These are phyloP conservation scores for Sporisorium graminicola DNA, from an alignment of 1,284 basidiomycete species.

Conservation along the genomic window DNA sequence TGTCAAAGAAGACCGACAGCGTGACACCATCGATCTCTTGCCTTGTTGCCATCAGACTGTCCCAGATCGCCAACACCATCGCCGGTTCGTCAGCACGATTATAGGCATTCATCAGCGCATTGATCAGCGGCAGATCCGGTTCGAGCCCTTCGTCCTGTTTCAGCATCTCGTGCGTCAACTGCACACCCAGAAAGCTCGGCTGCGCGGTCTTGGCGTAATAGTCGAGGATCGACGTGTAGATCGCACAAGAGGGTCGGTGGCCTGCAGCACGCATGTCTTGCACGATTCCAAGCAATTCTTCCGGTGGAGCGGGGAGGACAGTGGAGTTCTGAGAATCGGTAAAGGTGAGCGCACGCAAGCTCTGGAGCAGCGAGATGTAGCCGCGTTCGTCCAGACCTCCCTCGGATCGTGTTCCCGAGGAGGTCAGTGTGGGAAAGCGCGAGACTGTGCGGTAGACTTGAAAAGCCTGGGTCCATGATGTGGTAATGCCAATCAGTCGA, in stretches of 20 bases:
- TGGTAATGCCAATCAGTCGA: slow-evolving; percentile 34
- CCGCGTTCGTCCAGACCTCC: slow-evolving; percentile 17
- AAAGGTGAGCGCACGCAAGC: slow-evolving; percentile 22
- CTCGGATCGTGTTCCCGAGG: not conserved
- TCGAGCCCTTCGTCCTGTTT: slow-evolving; percentile 81
- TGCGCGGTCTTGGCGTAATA: slow-evolving; percentile 69
- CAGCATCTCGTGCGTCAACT: slow-evolving; percentile 82
- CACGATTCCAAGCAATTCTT: slow-evolving; percentile 82
- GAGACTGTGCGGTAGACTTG: slow-evolving; percentile 36
- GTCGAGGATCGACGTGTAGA: slow-evolving; percentile 81
- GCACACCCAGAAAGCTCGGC: slow-evolving; percentile 69
- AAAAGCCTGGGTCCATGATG: slow-evolving; percentile 44
- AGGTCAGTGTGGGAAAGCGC: slow-evolving; percentile 12
- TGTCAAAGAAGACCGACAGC: slow-evolving; percentile 85
- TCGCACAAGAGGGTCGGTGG: slow-evolving; percentile 74
- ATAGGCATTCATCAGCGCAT: slow-evolving; percentile 91
- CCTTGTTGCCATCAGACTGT: slow-evolving; percentile 74
- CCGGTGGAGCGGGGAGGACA: slow-evolving; percentile 73
- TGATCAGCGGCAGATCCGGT: slow-evolving; percentile 83
- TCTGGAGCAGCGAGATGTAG: slow-evolving; percentile 31
- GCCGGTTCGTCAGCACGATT: slow-evolving; percentile 79
- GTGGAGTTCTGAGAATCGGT: not conserved
- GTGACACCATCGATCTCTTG: slow-evolving; percentile 76
- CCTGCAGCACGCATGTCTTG: slow-evolving; percentile 83
- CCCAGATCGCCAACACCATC: slow-evolving; percentile 84